Percentiles rank a stretch among this genome's conserved stretches.
Evolutionary conservation across 495 filamentous ascomycete species (phyloP).

Genomic region (Talaromyces thailandensis): DNA sequence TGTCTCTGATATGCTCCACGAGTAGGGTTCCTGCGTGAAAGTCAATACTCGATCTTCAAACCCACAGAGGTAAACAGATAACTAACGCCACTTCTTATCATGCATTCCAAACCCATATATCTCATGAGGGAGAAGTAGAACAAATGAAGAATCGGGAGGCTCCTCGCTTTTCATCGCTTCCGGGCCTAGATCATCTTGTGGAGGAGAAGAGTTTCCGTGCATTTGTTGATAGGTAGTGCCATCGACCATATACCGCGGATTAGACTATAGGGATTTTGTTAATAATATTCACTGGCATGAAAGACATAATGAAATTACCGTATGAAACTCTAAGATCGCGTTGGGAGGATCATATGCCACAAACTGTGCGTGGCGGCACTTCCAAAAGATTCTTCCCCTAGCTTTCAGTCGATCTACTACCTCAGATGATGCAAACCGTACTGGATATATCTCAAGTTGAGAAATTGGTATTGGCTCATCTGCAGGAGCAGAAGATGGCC

Average conservation of each 20-base stretch:
- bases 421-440: constrained; percentile 6
- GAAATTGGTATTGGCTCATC: constrained; percentile 1
- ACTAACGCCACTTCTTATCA: constrained; percentile 29
- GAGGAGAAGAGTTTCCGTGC: constrained; percentile 3
- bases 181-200: constrained; percentile 4
- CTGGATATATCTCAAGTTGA: constrained; percentile 7
- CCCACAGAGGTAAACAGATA: neutral
- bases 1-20: constrained; percentile 26
- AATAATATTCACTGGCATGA: neutral
- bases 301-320: neutral
- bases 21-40: constrained; percentile 16
- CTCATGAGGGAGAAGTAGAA: constrained; percentile 7
- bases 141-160: neutral
- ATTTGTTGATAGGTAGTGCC: constrained; percentile 8
- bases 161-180: constrained; percentile 1
- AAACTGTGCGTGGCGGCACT: constrained; percentile 3
- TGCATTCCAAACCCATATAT: constrained; percentile 10
- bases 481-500: neutral
- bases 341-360: constrained; percentile 11
- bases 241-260: constrained; percentile 13
- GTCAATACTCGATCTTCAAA: neutral
- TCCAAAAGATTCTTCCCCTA: constrained; percentile 10
- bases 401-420: neutral
- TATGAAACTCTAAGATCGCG: constrained; percentile 5
- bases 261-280: neutral